Conservation (phyloP, 2,329 filamentous ascomycete species). For the Dactylellina haptotyla region DNA sequence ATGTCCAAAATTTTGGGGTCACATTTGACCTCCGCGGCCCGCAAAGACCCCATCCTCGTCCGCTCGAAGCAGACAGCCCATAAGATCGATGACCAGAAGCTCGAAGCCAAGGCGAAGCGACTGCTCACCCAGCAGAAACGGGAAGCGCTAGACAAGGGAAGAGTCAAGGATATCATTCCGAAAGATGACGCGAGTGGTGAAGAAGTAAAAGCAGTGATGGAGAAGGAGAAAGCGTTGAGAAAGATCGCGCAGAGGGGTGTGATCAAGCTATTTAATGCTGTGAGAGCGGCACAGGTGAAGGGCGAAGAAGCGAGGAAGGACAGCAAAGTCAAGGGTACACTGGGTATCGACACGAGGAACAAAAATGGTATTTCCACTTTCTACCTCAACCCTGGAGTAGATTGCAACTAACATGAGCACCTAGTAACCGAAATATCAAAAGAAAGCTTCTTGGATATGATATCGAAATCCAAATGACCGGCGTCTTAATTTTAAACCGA, state of each 20-base stretch:
- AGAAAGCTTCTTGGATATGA: constrained; percentile 93
- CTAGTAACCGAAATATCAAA: constrained; percentile 90
- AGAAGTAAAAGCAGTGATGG: constrained; percentile 65
- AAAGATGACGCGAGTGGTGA: constrained; percentile 60
- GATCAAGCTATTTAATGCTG: constrained; percentile 94
- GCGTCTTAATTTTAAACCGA: not conserved
- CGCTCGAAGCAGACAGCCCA: constrained; percentile 80
- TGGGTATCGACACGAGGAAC: constrained; percentile 81
- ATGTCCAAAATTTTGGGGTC: constrained; percentile 92
- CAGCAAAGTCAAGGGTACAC: constrained; percentile 75
- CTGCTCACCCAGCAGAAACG: constrained; percentile 84
- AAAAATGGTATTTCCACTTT: constrained; percentile 69
- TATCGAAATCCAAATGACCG: constrained; percentile 61
- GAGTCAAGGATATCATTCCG: constrained; percentile 83
- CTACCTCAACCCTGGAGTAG: not conserved
- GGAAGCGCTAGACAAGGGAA: constrained; percentile 81
- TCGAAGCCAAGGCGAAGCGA: constrained; percentile 82
- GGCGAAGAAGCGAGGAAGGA: constrained; percentile 79
- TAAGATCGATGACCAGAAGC: constrained; percentile 65
- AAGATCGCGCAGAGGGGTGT: constrained; percentile 65
- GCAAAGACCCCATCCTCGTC: constrained; percentile 88
- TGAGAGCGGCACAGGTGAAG: constrained; percentile 89
- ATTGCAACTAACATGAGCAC: not conserved
- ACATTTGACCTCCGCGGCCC: constrained; percentile 83
- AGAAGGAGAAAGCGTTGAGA: constrained; percentile 61